Evolutionary conservation across 1,284 basidiomycete species (phyloP).

Genomic region (Puccinia horiana): DNA sequence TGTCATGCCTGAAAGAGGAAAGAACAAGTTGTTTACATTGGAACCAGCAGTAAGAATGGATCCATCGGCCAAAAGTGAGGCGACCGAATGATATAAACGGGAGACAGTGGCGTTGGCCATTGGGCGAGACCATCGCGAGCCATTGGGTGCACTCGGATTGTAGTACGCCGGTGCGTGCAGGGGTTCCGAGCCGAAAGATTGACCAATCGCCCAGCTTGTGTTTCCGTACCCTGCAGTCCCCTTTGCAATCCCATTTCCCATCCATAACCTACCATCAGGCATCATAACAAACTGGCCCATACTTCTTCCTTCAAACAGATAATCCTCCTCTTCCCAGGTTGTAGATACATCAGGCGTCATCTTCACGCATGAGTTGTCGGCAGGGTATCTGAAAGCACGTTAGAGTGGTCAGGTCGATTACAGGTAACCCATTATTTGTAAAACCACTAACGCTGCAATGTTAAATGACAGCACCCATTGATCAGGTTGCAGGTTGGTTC

Average conservation of each 20-base stretch:
- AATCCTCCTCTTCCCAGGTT: constrained; percentile 69
- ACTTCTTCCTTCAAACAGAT: constrained; percentile 71
- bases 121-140: constrained; percentile 56
- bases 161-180: constrained; percentile 62
- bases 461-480: constrained; percentile 67
- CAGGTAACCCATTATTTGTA: neutral
- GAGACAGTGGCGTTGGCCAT: constrained; percentile 56
- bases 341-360: constrained; percentile 77
- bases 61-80: constrained; percentile 61
- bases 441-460: constrained; percentile 64
- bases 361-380: constrained; percentile 61
- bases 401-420: neutral
- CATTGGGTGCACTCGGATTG: constrained; percentile 57
- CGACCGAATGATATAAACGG: constrained; percentile 61
- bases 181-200: constrained; percentile 56
- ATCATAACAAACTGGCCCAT: constrained; percentile 85
- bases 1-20: neutral
- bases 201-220: constrained; percentile 55
- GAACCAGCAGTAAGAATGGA: constrained; percentile 61
- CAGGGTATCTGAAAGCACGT: constrained; percentile 53
- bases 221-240: constrained; percentile 63
- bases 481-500: constrained; percentile 71
- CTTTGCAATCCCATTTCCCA: constrained; percentile 75
- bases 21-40: constrained; percentile 55
- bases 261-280: constrained; percentile 72